Percentiles rank a stretch among this genome's conserved stretches.
These are phyloP conservation scores for Clavariopsis aquatica DNA, from an alignment of 495 filamentous ascomycete species.

Conservation along the genomic window DNA sequence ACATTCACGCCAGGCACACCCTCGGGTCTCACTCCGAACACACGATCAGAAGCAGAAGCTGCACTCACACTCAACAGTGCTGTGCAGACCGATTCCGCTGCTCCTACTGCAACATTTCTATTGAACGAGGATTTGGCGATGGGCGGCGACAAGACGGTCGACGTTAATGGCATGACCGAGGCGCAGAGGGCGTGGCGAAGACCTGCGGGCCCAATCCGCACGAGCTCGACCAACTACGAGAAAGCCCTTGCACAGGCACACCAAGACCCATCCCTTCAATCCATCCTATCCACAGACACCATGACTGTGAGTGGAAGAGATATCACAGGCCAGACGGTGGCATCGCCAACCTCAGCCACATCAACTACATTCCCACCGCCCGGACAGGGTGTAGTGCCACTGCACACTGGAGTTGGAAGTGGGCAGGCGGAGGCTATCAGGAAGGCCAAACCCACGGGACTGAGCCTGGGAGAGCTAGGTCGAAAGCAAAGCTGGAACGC, in stretches of 20 bases:
- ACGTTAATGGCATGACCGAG: conserved; percentile 5
- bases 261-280: not conserved
- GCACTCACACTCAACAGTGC: conserved; percentile 31
- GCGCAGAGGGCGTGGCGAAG: conserved; percentile 20
- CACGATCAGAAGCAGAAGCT: conserved; percentile 40
- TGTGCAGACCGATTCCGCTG: conserved; percentile 38
- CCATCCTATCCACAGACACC: not conserved
- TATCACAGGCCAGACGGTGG: not conserved
- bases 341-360: not conserved
- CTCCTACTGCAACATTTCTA: conserved; percentile 26
- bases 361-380: conserved; percentile 12
- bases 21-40: conserved; percentile 38
- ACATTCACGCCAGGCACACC: conserved; percentile 23
- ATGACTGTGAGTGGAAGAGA: not conserved
- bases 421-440: conserved; percentile 31
- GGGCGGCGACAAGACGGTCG: not conserved
- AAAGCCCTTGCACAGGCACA: conserved; percentile 8
- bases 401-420: conserved; percentile 16
- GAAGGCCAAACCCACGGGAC: conserved; percentile 17
- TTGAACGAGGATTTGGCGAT: not conserved
- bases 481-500: conserved; percentile 38
- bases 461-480: conserved; percentile 29
- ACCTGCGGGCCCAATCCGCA: conserved; percentile 14
- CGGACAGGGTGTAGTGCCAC: conserved; percentile 28
- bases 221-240: conserved; percentile 20